Percentiles rank a stretch among this genome's conserved stretches.
Conservation (phyloP, 345 rosid species). For the Mallotus nudiflorus region DNA sequence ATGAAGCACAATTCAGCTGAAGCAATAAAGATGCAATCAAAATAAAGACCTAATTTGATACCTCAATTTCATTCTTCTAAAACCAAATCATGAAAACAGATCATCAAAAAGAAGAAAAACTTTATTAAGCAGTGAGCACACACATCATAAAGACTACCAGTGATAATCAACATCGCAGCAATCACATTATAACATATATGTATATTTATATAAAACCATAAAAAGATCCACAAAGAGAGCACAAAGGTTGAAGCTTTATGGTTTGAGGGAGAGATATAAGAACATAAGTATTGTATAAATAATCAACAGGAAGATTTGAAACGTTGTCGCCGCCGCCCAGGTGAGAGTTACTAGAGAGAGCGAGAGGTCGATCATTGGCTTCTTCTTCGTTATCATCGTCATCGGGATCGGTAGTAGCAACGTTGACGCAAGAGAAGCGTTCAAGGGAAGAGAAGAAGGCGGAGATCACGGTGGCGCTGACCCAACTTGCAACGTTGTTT, state of each 20-base stretch:
- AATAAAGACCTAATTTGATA: too few species aligned
- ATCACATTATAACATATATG: neutral
- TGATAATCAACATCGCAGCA: neutral
- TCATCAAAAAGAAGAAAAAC: neutral
- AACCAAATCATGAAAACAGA: slow-evolving; percentile 1
- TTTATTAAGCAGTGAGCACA: slow-evolving; percentile 1
- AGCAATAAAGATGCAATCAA: too few species aligned
- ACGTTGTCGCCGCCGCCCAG: slow-evolving; percentile 29
- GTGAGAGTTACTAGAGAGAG: slow-evolving; percentile 36
- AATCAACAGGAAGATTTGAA: slow-evolving; percentile 28
- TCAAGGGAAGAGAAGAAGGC: slow-evolving; percentile 90
- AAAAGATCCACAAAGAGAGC: slow-evolving; percentile 12
- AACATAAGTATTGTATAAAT: neutral
- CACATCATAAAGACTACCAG: neutral
- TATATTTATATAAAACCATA: neutral
- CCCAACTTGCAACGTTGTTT: slow-evolving; percentile 64
- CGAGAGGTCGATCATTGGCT: slow-evolving; percentile 52
- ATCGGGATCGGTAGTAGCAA: slow-evolving; percentile 60
- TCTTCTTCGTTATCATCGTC: slow-evolving; percentile 62
- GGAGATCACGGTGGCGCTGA: slow-evolving; percentile 66
- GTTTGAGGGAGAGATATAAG: neutral
- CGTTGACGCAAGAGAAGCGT: slow-evolving; percentile 86
- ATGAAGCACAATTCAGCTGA: neutral
- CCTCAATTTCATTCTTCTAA: neutral
- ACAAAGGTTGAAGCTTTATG: neutral